These are phyloP conservation scores for Lippia alba DNA, from an alignment of 305 asterid species.

Conservation along the genomic window DNA sequence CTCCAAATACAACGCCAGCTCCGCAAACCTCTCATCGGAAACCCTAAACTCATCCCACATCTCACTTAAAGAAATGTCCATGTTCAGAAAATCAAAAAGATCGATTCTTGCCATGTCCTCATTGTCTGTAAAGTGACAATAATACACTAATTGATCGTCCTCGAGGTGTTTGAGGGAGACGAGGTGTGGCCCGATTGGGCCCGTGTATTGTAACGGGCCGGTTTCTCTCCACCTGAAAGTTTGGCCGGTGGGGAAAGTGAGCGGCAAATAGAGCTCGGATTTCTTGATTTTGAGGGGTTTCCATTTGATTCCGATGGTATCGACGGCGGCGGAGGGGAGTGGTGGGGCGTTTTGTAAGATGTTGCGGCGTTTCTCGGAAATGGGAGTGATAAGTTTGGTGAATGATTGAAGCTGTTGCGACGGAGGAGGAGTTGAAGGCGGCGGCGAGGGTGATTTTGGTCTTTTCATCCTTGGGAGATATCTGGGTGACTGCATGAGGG, in stretches of 20 bases:
- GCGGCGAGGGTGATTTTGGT: conserved; percentile 41
- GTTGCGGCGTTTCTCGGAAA: conserved; percentile 59
- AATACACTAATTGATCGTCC: conserved; percentile 63
- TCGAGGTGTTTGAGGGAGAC: conserved; percentile 81
- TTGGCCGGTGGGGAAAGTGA: conserved; percentile 95
- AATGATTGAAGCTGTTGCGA: conserved; percentile 45
- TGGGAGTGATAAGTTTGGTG: conserved; percentile 39
- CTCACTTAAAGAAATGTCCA: conserved; percentile 68
- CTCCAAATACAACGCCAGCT: conserved; percentile 65
- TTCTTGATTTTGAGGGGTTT: conserved; percentile 59
- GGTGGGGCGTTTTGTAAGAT: conserved; percentile 47
- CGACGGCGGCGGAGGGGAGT: conserved; percentile 34
- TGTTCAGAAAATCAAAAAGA: conserved; percentile 77
- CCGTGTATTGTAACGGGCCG: conserved; percentile 74
- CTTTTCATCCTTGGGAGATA: conserved; percentile 42
- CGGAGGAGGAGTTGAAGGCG: conserved; percentile 53
- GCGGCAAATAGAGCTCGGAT: conserved; percentile 83
- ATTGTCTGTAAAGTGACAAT: conserved; percentile 49
- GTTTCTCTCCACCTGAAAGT: conserved; percentile 93
- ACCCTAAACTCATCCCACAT: conserved; percentile 79
- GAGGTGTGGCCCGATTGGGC: conserved; percentile 74
- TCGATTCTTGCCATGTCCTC: conserved; percentile 50
- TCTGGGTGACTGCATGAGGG: conserved; percentile 35
- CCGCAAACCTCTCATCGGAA: conserved; percentile 76
- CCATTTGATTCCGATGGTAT: conserved; percentile 44